Percentiles rank a stretch among this genome's conserved stretches.
These are phyloP conservation scores for Suillus cothurnatus DNA, from an alignment of 768 basidiomycete genomes.

Conservation along the genomic window DNA sequence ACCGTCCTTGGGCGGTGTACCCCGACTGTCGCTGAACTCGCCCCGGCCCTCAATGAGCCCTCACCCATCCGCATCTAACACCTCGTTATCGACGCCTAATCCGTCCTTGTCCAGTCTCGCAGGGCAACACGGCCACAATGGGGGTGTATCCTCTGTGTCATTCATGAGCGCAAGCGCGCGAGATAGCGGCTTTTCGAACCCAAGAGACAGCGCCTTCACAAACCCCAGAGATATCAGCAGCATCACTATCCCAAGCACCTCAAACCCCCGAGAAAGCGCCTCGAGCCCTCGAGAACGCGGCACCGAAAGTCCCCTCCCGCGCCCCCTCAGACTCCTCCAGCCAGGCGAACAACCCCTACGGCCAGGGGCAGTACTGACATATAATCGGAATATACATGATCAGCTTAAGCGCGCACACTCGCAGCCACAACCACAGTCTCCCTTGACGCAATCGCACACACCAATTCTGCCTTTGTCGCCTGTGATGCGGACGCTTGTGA, in stretches of 20 bases:
- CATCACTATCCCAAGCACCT: not conserved
- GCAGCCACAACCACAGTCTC: conserved; percentile 17
- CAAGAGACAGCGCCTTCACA: not conserved
- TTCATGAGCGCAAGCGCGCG: not conserved
- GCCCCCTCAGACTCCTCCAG: conserved; percentile 29
- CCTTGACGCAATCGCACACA: conserved; percentile 20
- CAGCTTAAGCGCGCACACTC: conserved; percentile 30
- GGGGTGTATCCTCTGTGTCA: conserved; percentile 5
- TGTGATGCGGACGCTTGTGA: conserved; percentile 17
- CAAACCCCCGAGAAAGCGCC: not conserved
- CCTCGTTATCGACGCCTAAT: conserved; percentile 5
- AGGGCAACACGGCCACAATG: not conserved
- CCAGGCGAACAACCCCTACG: conserved; percentile 27
- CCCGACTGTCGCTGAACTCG: conserved; percentile 29
- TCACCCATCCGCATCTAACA: not conserved
- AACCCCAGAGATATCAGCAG: not conserved
- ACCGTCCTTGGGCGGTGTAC: conserved; percentile 20
- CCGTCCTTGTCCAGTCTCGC: not conserved
- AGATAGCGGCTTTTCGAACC: not conserved
- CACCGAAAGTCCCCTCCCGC: conserved; percentile 22
- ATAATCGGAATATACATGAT: conserved; percentile 39
- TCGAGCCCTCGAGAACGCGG: not conserved
- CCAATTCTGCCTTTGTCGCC: conserved; percentile 18
- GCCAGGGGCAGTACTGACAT: conserved; percentile 28
- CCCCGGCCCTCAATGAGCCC: conserved; percentile 23